phyloP scores from a whole-genome alignment of 139 green algal species.

The Edaphochlamys debaryana region DNA sequence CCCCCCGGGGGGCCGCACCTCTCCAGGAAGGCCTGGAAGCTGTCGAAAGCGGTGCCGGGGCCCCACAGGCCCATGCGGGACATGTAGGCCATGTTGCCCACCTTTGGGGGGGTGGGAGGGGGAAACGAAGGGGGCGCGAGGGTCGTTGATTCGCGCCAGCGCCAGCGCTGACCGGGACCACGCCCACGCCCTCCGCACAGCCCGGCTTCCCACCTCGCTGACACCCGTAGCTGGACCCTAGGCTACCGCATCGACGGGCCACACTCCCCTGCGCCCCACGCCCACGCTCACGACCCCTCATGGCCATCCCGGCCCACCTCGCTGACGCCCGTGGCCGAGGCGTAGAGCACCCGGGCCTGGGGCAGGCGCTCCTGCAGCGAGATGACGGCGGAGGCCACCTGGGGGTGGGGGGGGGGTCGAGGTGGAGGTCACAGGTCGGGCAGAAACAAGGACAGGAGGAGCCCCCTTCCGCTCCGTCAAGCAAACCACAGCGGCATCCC shows the following conservation, averaged over 20 bases:
- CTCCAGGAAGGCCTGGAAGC: conserved; percentile 80
- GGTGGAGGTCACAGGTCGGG: background rate
- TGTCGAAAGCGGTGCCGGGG: conserved; percentile 43
- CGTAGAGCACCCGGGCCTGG: conserved; percentile 83
- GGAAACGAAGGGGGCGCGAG: background rate
- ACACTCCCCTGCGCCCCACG: too few relatives aligned
- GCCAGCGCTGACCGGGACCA: too few relatives aligned
- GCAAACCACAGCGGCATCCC: background rate
- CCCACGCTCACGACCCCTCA: too few relatives aligned
- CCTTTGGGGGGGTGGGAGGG: conserved; percentile 44
- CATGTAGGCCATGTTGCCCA: conserved; percentile 87
- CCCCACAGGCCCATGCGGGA: conserved; percentile 87
- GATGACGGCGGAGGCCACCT: conserved; percentile 75
- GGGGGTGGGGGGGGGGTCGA: background rate
- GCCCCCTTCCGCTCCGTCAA: background rate
- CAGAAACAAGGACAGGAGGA: background rate
- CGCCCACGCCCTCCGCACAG: too few relatives aligned
- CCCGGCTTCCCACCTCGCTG: too few relatives aligned
- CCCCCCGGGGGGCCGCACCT: conserved; percentile 23
- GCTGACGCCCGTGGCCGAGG: conserved; percentile 76
- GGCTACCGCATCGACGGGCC: too few relatives aligned
- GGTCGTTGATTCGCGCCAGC: too few relatives aligned
- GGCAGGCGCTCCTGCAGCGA: conserved; percentile 79
- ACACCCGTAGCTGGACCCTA: too few relatives aligned
- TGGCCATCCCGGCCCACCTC: conserved; percentile 73